These are phyloP conservation scores for Inga laurina DNA, from an alignment of 306 rosid genomes.

Conservation along the genomic window DNA sequence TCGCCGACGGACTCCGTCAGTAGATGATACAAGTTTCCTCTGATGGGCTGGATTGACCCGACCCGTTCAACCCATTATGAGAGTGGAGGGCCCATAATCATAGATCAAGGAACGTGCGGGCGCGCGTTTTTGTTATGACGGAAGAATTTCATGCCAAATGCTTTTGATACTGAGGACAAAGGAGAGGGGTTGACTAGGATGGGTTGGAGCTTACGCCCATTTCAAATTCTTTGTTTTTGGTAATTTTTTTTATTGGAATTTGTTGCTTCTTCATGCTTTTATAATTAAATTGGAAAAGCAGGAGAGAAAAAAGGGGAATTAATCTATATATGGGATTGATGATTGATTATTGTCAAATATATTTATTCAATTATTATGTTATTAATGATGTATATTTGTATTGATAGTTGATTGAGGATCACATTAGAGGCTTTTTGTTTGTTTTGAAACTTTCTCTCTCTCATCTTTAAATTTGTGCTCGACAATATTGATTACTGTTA, in stretches of 20 bases:
- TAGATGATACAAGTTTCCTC: slow-evolving; percentile 32
- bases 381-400: background rate
- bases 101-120: background rate
- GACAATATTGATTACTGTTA: background rate
- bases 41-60: slow-evolving; percentile 27
- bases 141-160: background rate
- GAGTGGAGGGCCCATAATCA: background rate
- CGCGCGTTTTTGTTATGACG: background rate
- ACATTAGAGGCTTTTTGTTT: background rate
- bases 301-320: background rate
- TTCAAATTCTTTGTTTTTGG: background rate
- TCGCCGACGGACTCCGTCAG: slow-evolving; percentile 46
- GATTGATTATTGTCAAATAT: background rate
- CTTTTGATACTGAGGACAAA: too few relatives aligned
- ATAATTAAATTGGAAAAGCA: background rate
- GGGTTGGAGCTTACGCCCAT: background rate
- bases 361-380: background rate
- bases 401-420: background rate
- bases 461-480: background rate
- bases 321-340: background rate
- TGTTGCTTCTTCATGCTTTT: background rate
- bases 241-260: background rate
- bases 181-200: background rate
- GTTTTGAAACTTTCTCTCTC: background rate
- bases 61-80: background rate